These are phyloP conservation scores for Marasmius tenuissimus DNA, from an alignment of 1,284 basidiomycete species.

Conservation along the genomic window DNA sequence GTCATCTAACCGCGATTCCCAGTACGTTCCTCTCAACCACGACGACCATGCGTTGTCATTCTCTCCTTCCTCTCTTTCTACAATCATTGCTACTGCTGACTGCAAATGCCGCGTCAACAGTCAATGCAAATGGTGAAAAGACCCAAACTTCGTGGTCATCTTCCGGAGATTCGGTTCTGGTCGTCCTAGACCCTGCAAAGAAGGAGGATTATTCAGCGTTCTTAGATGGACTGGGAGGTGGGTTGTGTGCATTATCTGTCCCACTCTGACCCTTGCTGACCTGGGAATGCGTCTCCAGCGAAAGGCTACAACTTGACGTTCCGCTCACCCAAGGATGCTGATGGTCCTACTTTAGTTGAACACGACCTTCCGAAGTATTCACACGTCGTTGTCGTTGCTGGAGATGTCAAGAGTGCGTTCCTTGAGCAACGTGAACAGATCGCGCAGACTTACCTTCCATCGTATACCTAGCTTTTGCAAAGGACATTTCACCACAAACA, in stretches of 20 bases:
- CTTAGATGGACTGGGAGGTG: slow-evolving; percentile 78
- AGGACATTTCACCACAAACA: slow-evolving; percentile 82
- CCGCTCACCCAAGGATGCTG: slow-evolving; percentile 69
- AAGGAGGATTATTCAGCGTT: slow-evolving; percentile 78
- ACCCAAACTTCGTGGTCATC: slow-evolving; percentile 48
- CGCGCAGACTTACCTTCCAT: slow-evolving; percentile 4
- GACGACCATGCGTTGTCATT: background rate
- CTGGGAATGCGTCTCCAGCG: slow-evolving; percentile 37
- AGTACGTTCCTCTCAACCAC: too few relatives aligned
- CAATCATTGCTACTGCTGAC: background rate
- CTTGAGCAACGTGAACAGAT: background rate
- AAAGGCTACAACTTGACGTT: slow-evolving; percentile 83
- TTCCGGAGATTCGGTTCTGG: slow-evolving; percentile 80
- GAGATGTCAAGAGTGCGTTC: slow-evolving; percentile 75
- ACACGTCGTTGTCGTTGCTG: slow-evolving; percentile 83
- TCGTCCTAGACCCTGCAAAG: slow-evolving; percentile 75
- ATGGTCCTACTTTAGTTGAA: slow-evolving; percentile 62
- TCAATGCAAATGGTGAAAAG: background rate
- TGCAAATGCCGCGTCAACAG: background rate
- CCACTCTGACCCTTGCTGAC: slow-evolving; percentile 1
- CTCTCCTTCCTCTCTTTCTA: background rate
- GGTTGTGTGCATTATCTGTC: slow-evolving; percentile 12
- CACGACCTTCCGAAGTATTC: slow-evolving; percentile 76
- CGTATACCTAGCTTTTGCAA: slow-evolving; percentile 48
- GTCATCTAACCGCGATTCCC: too few relatives aligned